These are phyloP conservation scores for Blastobotrys robertii DNA, from an alignment of 805 yeast genomes.

Conservation along the genomic window DNA sequence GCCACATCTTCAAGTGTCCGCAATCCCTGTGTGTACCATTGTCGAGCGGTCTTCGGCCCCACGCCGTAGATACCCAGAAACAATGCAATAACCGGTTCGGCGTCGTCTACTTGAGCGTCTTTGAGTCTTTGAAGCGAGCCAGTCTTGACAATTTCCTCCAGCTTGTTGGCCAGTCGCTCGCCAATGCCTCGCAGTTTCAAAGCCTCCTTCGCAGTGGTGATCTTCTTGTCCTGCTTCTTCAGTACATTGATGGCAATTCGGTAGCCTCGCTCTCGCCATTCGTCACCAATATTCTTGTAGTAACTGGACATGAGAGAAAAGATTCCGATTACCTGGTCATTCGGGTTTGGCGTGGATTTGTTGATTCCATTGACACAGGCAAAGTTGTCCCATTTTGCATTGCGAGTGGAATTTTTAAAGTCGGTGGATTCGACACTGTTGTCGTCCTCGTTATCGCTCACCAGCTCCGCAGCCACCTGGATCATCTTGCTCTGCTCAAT, in stretches of 20 bases:
- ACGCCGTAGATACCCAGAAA: conserved; percentile 41
- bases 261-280: conserved; percentile 34
- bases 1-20: conserved; percentile 33
- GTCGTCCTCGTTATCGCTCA: conserved; percentile 4
- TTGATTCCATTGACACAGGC: not conserved
- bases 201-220: conserved; percentile 33
- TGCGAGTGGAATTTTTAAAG: not conserved
- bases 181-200: conserved; percentile 34
- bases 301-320: conserved; percentile 27
- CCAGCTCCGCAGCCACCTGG: not conserved
- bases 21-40: conserved; percentile 33
- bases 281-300: conserved; percentile 29
- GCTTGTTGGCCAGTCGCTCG: conserved; percentile 32
- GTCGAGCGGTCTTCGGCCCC: conserved; percentile 34
- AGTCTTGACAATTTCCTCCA: conserved; percentile 37
- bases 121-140: conserved; percentile 23
- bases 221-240: conserved; percentile 20
- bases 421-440: not conserved
- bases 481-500: conserved; percentile 4
- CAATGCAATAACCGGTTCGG: conserved; percentile 21
- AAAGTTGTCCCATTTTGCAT: not conserved
- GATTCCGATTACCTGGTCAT: conserved; percentile 24
- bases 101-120: conserved; percentile 15
- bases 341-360: conserved; percentile 10
- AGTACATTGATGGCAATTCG: conserved; percentile 34